Percentiles rank a stretch among this genome's conserved stretches.
Evolutionary conservation across 345 rosid species (phyloP).

Genomic region (Erodium maritimum): DNA sequence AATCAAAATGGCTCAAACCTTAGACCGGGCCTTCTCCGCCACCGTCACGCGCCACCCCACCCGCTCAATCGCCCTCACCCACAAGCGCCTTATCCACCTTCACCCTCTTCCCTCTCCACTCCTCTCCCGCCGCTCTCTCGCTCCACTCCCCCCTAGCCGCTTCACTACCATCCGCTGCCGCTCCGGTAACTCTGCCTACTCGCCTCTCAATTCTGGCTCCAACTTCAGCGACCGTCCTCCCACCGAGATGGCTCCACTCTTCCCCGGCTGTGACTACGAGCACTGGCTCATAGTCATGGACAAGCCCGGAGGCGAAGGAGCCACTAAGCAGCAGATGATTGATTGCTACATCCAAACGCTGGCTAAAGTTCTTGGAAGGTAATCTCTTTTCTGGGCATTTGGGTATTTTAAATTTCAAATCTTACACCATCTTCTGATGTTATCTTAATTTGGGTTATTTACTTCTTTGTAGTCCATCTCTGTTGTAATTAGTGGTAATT

Average conservation of each 20-base stretch:
- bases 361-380: constrained; percentile 79
- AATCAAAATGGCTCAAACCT: too few species aligned
- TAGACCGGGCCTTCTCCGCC: too few species aligned
- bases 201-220: constrained; percentile 79
- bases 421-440: too few species aligned
- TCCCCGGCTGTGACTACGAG: constrained; percentile 85
- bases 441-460: too few species aligned
- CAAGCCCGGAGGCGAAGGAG: constrained; percentile 80
- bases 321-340: constrained; percentile 87
- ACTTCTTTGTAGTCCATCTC: too few species aligned
- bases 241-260: constrained; percentile 87
- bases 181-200: constrained; percentile 44
- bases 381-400: background rate
- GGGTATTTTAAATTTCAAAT: background rate
- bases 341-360: constrained; percentile 77
- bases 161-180: constrained; percentile 52
- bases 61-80: too few species aligned
- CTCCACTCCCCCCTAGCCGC: constrained; percentile 6
- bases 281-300: constrained; percentile 99
- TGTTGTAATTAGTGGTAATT: too few species aligned
- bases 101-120: too few species aligned
- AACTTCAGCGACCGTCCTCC: constrained; percentile 92
- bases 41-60: too few species aligned
- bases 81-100: too few species aligned
- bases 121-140: too few species aligned